A percentile compares a stretch with the other conserved stretches of the same genome.
These are phyloP conservation scores for Xylaria sp. DNA, from an alignment of 495 filamentous ascomycete genomes.

Conservation along the genomic window DNA sequence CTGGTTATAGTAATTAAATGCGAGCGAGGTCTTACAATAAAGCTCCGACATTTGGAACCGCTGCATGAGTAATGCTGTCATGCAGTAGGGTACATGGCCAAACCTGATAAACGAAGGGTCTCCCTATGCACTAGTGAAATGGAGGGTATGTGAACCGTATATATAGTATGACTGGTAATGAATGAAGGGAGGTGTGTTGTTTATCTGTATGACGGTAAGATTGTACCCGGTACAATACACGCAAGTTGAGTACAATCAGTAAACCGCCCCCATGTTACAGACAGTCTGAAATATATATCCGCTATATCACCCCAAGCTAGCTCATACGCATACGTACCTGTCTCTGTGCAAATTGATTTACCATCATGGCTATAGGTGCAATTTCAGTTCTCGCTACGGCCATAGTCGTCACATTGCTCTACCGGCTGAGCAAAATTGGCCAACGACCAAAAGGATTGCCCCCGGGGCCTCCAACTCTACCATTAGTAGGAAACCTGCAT, in stretches of 20 bases:
- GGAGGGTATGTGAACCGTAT: background rate
- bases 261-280: background rate
- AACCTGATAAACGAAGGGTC: background rate
- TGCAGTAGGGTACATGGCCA: background rate
- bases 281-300: background rate
- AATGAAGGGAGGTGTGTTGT: background rate
- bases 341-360: background rate
- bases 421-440: slow-evolving; percentile 33
- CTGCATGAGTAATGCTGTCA: background rate
- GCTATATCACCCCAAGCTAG: background rate
- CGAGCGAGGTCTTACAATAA: background rate
- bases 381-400: background rate
- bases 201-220: background rate
- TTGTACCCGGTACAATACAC: too few relatives aligned
- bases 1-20: background rate
- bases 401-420: slow-evolving; percentile 25
- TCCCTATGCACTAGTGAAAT: background rate
- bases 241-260: background rate
- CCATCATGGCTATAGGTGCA: background rate
- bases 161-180: background rate
- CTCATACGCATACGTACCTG: background rate
- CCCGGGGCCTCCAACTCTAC: slow-evolving; percentile 40
- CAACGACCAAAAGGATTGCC: slow-evolving; percentile 34
- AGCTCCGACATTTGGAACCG: background rate
- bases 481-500: slow-evolving; percentile 40